Percentiles rank a stretch among this genome's conserved stretches.
Evolutionary conservation across 768 basidiomycete species (phyloP).

Genomic region (Tricholomella constricta): DNA sequence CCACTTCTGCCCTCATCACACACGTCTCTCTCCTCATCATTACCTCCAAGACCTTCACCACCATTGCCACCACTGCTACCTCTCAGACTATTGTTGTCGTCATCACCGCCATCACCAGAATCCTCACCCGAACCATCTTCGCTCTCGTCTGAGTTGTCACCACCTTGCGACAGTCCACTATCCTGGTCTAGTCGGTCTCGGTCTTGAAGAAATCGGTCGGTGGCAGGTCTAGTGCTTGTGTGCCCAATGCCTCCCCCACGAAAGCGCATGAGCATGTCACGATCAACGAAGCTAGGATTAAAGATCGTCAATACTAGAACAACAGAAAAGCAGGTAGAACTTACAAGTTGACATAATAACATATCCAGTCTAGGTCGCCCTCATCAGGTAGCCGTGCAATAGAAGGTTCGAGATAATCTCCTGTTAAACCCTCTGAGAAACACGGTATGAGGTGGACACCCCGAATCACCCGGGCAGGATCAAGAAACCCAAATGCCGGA

Average conservation of each 20-base stretch:
- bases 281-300: background rate
- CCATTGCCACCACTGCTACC: background rate
- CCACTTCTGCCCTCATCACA: background rate
- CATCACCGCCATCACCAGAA: too few relatives aligned
- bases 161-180: too few relatives aligned
- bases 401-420: background rate
- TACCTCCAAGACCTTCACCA: background rate
- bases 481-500: constrained; percentile 30
- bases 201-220: background rate
- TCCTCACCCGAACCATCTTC: too few relatives aligned
- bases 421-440: constrained; percentile 19
- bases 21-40: background rate
- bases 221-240: background rate
- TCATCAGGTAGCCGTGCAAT: too few relatives aligned
- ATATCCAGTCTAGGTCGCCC: too few relatives aligned
- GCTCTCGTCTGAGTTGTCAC: too few relatives aligned
- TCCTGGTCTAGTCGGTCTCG: too few relatives aligned
- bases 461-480: constrained; percentile 26
- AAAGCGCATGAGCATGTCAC: constrained; percentile 6
- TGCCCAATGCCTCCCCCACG: constrained; percentile 2
- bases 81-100: too few relatives aligned
- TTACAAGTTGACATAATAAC: background rate
- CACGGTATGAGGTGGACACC: constrained; percentile 30
- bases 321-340: background rate
- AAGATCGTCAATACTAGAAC: background rate